Conservation (phyloP, 1,284 basidiomycete species). For the Puccinia triticina region DNA sequence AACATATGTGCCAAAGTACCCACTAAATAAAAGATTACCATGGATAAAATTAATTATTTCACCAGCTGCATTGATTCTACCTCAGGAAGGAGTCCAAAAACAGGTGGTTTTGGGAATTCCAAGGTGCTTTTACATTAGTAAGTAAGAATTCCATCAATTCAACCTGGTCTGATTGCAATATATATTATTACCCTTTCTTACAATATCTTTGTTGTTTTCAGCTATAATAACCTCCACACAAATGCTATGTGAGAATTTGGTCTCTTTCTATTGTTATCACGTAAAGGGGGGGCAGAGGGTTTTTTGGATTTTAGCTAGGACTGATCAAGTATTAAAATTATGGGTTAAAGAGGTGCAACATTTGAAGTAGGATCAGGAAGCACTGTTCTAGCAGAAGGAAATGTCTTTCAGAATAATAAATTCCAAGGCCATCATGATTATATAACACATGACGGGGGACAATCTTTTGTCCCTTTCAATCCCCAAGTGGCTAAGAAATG, state of each 20-base stretch:
- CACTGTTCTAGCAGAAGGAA: constrained; percentile 27
- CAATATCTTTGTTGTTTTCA: not conserved
- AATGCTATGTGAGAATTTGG: not conserved
- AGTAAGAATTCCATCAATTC: not conserved
- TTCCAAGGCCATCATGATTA: not conserved
- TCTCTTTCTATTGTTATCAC: not conserved
- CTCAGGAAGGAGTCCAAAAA: constrained; percentile 38
- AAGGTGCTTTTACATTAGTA: constrained; percentile 35
- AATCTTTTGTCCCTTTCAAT: constrained; percentile 9
- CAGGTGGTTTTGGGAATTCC: constrained; percentile 1
- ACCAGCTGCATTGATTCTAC: constrained; percentile 41
- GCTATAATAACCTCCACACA: constrained; percentile 45
- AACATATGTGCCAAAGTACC: not conserved
- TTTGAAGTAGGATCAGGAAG: constrained; percentile 20
- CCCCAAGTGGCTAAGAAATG: not conserved
- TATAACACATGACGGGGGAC: not conserved
- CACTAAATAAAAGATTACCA: not conserved
- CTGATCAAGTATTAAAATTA: too few relatives aligned
- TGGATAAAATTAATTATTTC: not conserved
- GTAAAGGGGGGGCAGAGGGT: too few relatives aligned
- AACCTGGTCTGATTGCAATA: not conserved
- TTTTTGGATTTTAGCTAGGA: not conserved
- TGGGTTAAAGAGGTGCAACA: not conserved
- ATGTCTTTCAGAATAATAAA: constrained; percentile 23
- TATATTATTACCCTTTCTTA: not conserved